phyloP scores from a whole-genome alignment of 75 land plant species.

The Ceratopteris richardii region DNA sequence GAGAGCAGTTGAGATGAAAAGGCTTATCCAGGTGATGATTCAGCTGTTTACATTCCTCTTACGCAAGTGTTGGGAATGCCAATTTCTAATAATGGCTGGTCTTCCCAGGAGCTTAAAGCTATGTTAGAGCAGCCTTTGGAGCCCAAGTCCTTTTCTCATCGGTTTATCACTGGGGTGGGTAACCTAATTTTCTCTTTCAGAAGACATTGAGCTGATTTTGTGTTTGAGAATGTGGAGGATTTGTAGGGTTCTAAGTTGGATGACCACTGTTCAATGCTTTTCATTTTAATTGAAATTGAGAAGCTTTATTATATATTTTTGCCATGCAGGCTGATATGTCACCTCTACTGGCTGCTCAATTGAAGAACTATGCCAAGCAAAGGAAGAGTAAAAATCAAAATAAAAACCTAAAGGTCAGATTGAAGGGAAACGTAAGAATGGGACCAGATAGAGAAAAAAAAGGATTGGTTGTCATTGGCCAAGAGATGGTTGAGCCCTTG shows the following conservation, averaged over 20 bases:
- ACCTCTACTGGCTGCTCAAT: constrained; percentile 62
- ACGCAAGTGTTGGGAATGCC: too few species aligned
- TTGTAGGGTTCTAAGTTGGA: too few species aligned
- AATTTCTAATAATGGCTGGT: too few species aligned
- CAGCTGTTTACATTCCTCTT: too few species aligned
- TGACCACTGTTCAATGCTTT: not conserved
- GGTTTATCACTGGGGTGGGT: constrained; percentile 77
- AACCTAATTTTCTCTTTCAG: not conserved
- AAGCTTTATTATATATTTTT: constrained; percentile 7
- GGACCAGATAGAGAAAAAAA: constrained; percentile 10
- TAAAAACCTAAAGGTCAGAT: not conserved
- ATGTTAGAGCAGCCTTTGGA: constrained; percentile 62
- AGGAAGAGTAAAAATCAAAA: constrained; percentile 32
- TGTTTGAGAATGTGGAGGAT: too few species aligned
- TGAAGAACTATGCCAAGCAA: constrained; percentile 33
- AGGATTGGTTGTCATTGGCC: constrained; percentile 70
- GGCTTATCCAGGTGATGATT: constrained; percentile 80
- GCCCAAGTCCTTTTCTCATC: constrained; percentile 70
- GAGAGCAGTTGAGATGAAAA: constrained; percentile 30
- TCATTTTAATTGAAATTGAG: not conserved
- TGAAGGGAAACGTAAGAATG: constrained; percentile 6
- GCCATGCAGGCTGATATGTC: constrained; percentile 76
- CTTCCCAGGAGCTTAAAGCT: constrained; percentile 55
- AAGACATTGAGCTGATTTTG: too few species aligned
- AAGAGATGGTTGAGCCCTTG: constrained; percentile 71